Percentiles rank a stretch among this genome's conserved stretches.
phyloP scores from a whole-genome alignment of 2,329 filamentous ascomycete species.

The Pseudonectria buxi region DNA sequence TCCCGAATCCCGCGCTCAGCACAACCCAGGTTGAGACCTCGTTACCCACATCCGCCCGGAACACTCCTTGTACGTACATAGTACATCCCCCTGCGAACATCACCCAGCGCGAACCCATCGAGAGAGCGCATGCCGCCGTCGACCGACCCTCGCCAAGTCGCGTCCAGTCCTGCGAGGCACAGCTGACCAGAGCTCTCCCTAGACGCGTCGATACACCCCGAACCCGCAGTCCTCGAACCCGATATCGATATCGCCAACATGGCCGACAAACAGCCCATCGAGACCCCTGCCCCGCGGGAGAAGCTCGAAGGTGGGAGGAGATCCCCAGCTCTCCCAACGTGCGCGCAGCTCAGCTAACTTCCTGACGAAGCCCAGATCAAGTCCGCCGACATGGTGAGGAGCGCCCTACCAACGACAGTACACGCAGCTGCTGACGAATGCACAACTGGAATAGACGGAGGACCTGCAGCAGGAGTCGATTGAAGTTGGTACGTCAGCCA shows the following conservation, averaged over 20 bases:
- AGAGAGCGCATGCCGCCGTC: neutral
- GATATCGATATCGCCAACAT: constrained; percentile 19
- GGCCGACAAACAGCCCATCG: constrained; percentile 32
- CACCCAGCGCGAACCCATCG: neutral
- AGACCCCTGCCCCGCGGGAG: constrained; percentile 52
- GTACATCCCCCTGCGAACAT: too few species aligned
- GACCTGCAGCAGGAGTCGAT: constrained; percentile 96
- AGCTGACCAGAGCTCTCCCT: constrained; percentile 3
- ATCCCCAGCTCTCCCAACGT: constrained; percentile 2
- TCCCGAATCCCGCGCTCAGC: too few species aligned
- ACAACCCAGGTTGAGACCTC: too few species aligned
- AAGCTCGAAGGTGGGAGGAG: constrained; percentile 65
- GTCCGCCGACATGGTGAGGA: constrained; percentile 90
- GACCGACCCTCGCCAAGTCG: constrained; percentile 1
- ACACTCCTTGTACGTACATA: too few species aligned
- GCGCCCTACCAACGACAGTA: constrained; percentile 6
- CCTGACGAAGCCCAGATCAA: constrained; percentile 76
- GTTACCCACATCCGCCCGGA: too few species aligned
- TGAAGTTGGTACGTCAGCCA: constrained; percentile 72
- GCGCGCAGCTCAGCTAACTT: constrained; percentile 3
- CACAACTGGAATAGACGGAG: constrained; percentile 60
- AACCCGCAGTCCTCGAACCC: neutral
- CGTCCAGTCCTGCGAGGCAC: constrained; percentile 1
- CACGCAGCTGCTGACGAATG: constrained; percentile 23
- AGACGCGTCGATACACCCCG: constrained; percentile 1